Evolutionary conservation across 805 yeast genomes (phyloP).

Genomic region (Yamadazyma kitorensis): DNA sequence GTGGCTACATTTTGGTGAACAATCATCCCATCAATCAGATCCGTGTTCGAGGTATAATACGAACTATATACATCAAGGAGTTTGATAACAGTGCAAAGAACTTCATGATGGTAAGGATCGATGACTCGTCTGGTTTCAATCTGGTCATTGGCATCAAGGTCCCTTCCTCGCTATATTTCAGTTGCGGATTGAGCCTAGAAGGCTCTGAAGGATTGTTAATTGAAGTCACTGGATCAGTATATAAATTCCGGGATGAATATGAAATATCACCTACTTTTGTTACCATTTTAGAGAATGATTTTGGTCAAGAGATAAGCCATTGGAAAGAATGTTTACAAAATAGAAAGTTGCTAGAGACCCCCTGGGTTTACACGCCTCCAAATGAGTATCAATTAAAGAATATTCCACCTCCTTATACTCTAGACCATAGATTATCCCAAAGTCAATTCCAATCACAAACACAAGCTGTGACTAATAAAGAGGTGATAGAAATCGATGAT

Average conservation of each 20-base stretch:
- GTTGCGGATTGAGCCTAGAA: slow-evolving; percentile 15
- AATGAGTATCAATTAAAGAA: neutral
- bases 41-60: slow-evolving; percentile 26
- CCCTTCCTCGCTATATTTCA: slow-evolving; percentile 7
- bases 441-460: too few species aligned
- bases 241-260: neutral
- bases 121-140: slow-evolving; percentile 31
- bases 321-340: slow-evolving; percentile 26
- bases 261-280: slow-evolving; percentile 12
- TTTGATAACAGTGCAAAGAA: slow-evolving; percentile 7
- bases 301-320: slow-evolving; percentile 24
- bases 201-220: slow-evolving; percentile 23
- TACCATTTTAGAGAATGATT: slow-evolving; percentile 3
- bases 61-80: slow-evolving; percentile 19
- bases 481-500: too few species aligned
- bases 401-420: slow-evolving; percentile 6
- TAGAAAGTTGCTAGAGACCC: slow-evolving; percentile 17
- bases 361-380: slow-evolving; percentile 22
- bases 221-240: slow-evolving; percentile 20
- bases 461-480: too few species aligned
- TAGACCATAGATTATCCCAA: slow-evolving; percentile 4
- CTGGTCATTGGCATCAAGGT: slow-evolving; percentile 28
- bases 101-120: slow-evolving; percentile 23
- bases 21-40: slow-evolving; percentile 33
- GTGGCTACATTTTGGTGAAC: slow-evolving; percentile 17